Percentiles rank a stretch among this genome's conserved stretches.
phyloP scores from a whole-genome alignment of 1,284 basidiomycete species.

The Tranzscheliella williamsii region DNA sequence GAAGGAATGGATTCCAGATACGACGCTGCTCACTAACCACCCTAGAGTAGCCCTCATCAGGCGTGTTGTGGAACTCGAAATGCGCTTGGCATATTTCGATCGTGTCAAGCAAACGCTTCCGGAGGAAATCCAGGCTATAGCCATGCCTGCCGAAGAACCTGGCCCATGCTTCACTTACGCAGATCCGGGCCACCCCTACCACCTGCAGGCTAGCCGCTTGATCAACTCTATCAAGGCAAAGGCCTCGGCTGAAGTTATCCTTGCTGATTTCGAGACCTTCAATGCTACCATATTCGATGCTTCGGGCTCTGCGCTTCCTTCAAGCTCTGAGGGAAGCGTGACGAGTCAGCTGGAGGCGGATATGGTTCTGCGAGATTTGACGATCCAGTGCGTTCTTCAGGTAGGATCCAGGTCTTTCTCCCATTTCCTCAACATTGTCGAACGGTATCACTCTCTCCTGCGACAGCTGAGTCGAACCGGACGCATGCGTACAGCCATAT shows the following conservation, averaged over 20 bases:
- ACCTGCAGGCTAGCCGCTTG: constrained; percentile 78
- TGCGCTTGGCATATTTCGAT: constrained; percentile 90
- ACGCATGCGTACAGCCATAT: constrained; percentile 65
- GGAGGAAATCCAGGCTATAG: constrained; percentile 69
- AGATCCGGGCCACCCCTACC: constrained; percentile 71
- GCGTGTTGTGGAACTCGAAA: constrained; percentile 84
- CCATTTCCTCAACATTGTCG: constrained; percentile 95
- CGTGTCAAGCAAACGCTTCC: constrained; percentile 88
- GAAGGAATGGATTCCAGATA: constrained; percentile 97
- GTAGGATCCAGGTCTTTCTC: constrained; percentile 95
- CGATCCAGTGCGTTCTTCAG: constrained; percentile 84
- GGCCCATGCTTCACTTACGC: constrained; percentile 84
- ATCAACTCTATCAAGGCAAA: constrained; percentile 78
- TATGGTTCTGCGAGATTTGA: constrained; percentile 73
- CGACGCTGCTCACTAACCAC: constrained; percentile 71
- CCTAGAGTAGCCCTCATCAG: constrained; percentile 85
- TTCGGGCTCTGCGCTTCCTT: constrained; percentile 4
- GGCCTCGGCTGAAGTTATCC: constrained; percentile 72
- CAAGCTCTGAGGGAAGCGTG: constrained; percentile 40
- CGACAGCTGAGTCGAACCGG: constrained; percentile 71
- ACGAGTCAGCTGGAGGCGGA: constrained; percentile 66
- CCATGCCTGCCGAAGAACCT: constrained; percentile 76
- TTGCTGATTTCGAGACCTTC: constrained; percentile 71
- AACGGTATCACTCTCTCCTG: constrained; percentile 85
- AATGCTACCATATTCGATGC: constrained; percentile 32